Percentiles rank a stretch among this genome's conserved stretches.
These are phyloP conservation scores for Exophiala oligosperma DNA, from an alignment of 2,329 filamentous ascomycete species.

Conservation along the genomic window DNA sequence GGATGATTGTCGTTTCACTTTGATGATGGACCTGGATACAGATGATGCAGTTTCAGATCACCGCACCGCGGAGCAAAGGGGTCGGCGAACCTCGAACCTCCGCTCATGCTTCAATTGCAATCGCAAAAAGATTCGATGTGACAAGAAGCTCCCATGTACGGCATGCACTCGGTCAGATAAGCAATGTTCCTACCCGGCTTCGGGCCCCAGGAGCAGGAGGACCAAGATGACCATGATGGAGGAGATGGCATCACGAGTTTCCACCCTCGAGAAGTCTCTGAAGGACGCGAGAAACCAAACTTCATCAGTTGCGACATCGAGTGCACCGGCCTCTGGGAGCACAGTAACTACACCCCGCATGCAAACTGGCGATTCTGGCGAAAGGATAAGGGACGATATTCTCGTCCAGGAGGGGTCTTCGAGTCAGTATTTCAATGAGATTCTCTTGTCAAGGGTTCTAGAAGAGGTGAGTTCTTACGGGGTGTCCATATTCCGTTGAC, in stretches of 20 bases:
- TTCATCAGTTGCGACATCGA: background rate
- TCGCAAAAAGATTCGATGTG: constrained; percentile 21
- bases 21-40: no score
- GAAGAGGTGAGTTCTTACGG: constrained; percentile 2
- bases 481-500: no score
- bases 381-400: background rate
- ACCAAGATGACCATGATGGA: constrained; percentile 15
- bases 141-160: constrained; percentile 17
- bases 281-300: background rate
- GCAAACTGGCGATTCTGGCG: background rate
- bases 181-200: constrained; percentile 11
- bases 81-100: background rate
- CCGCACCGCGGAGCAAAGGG: background rate
- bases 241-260: constrained; percentile 9
- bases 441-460: constrained; percentile 9
- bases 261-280: constrained; percentile 10
- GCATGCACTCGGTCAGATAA: constrained; percentile 18
- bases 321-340: background rate
- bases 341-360: background rate
- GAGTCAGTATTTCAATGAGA: constrained; percentile 13
- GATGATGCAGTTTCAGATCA: no score
- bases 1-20: no score
- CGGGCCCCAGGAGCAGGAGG: constrained; percentile 5
- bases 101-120: constrained; percentile 10
- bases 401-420: constrained; percentile 10